Evolutionary conservation across 176 grass and related monocot species (phyloP).

Genomic region (Microstegium vimineum): DNA sequence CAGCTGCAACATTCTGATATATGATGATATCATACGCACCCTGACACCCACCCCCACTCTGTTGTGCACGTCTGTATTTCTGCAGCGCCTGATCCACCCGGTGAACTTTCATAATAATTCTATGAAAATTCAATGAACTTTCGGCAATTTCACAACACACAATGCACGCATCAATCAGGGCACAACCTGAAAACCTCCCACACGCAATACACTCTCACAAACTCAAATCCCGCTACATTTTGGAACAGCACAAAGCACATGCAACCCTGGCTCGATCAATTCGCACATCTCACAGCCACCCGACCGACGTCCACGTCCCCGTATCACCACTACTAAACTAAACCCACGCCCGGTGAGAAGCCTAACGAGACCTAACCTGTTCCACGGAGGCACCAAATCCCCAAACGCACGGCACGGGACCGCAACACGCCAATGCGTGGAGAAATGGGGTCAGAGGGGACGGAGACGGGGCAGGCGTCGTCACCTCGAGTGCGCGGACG

Average conservation of each 20-base stretch:
- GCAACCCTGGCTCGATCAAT: background rate
- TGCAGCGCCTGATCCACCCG: too few species aligned
- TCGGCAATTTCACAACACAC: background rate
- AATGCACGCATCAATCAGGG: background rate
- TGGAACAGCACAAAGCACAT: background rate
- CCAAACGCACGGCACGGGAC: background rate
- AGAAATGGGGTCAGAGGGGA: background rate
- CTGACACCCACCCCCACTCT: background rate
- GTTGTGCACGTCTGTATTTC: too few species aligned
- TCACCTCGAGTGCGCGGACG: background rate
- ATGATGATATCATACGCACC: background rate
- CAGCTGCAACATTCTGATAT: background rate
- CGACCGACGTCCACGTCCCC: background rate
- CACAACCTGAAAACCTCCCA: background rate
- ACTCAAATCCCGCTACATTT: background rate
- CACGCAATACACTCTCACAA: background rate
- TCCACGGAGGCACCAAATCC: background rate
- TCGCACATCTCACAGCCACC: background rate
- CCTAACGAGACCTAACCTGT: background rate
- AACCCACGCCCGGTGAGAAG: too few species aligned
- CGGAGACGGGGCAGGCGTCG: background rate
- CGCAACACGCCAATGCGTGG: background rate
- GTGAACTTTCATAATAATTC: too few species aligned
- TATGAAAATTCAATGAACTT: too few species aligned
- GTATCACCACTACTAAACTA: background rate